These are phyloP conservation scores for Cairneyella variabilis DNA, from an alignment of 495 filamentous ascomycete genomes.

Conservation along the genomic window DNA sequence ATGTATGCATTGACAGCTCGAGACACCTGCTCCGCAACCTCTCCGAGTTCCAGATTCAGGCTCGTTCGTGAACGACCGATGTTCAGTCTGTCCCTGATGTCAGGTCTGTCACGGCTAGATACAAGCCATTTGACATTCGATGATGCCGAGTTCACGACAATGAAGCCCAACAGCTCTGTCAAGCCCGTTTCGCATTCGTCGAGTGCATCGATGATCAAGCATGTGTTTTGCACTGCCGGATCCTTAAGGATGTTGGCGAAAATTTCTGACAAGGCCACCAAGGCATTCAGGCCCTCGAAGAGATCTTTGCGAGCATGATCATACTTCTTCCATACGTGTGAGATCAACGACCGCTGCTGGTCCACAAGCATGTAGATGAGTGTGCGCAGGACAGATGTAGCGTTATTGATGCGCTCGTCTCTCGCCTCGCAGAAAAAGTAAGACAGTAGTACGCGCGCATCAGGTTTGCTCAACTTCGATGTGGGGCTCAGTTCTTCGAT, in stretches of 20 bases:
- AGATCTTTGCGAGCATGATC: constrained; percentile 22
- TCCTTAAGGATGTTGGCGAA: constrained; percentile 29
- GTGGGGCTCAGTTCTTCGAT: constrained; percentile 9
- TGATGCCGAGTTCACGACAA: constrained; percentile 5
- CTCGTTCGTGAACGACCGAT: neutral
- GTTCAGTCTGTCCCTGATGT: constrained; percentile 20
- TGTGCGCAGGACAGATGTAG: constrained; percentile 28
- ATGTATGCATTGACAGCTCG: constrained; percentile 25
- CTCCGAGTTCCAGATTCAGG: constrained; percentile 33
- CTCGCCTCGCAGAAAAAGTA: constrained; percentile 44
- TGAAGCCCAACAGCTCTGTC: constrained; percentile 6
- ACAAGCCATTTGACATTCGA: constrained; percentile 31
- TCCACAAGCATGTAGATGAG: constrained; percentile 28
- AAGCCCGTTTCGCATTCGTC: constrained; percentile 24
- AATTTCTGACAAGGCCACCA: constrained; percentile 25
- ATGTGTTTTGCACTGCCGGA: constrained; percentile 3
- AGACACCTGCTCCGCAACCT: constrained; percentile 20
- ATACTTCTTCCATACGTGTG: constrained; percentile 28
- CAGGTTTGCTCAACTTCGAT: neutral
- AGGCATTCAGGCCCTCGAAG: constrained; percentile 30
- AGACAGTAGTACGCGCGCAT: constrained; percentile 17
- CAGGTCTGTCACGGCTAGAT: constrained; percentile 27
- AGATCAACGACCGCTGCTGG: constrained; percentile 31
- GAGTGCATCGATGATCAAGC: constrained; percentile 42
- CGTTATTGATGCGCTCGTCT: constrained; percentile 26